A percentile compares a stretch with the other conserved stretches of the same genome.
phyloP scores from a whole-genome alignment of 2,329 filamentous ascomycete species.

The Colletotrichum sp. region DNA sequence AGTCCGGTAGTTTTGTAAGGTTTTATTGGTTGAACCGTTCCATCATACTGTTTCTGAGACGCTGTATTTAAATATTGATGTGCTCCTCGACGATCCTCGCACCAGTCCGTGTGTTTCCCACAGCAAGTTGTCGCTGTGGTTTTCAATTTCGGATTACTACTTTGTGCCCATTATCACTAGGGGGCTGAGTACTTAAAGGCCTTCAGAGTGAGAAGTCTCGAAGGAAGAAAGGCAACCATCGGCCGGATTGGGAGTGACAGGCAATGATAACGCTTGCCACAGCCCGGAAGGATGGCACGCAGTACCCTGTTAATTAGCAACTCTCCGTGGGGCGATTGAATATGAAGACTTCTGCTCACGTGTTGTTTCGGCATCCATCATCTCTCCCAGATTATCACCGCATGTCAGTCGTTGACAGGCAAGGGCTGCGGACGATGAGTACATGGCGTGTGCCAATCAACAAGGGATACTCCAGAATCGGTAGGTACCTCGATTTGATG shows the following conservation, averaged over 20 bases:
- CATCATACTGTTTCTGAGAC: rapidly evolving
- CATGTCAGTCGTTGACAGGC: too few species aligned
- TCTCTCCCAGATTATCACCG: neutral
- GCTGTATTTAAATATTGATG: neutral
- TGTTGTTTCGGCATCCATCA: neutral
- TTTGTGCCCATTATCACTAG: neutral
- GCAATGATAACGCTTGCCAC: neutral
- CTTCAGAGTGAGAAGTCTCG: neutral
- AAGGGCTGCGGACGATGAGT: neutral
- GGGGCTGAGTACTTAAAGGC: neutral
- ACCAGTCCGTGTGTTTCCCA: neutral
- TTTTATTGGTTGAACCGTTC: neutral
- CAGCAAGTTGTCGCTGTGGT: neutral
- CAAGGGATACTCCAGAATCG: rapidly evolving
- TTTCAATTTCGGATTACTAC: neutral
- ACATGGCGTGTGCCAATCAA: neutral
- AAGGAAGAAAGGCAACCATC: too few species aligned
- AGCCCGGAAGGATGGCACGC: neutral
- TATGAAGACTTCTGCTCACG: neutral
- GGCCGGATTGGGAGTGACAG: neutral
- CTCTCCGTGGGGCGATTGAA: neutral
- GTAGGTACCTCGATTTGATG: neutral
- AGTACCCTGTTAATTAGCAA: rapidly evolving
- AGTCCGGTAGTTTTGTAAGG: too few species aligned
- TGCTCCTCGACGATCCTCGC: neutral